Conservation (phyloP, 2,329 filamentous ascomycete genomes). For the Bipolaris oryzae region DNA sequence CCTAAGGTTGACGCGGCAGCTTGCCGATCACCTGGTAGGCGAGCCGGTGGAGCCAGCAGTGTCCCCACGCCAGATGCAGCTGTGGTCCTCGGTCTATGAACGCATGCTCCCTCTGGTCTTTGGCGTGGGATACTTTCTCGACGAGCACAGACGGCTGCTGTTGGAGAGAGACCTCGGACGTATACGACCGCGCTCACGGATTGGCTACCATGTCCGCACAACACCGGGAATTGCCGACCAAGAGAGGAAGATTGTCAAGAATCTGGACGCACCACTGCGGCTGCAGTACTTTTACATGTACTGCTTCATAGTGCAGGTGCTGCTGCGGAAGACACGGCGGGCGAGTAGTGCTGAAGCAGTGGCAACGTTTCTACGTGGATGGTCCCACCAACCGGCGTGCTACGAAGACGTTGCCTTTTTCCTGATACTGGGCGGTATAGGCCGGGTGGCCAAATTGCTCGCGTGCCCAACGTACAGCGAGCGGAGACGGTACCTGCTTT, state of each 20-base stretch:
- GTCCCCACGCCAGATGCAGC: conserved; percentile 36
- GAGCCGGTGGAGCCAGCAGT: conserved; percentile 33
- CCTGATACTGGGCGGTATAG: conserved; percentile 43
- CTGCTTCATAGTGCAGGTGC: conserved; percentile 45
- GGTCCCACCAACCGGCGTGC: conserved; percentile 40
- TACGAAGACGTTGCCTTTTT: conserved; percentile 47
- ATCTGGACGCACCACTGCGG: conserved; percentile 40
- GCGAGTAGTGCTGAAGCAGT: conserved; percentile 37
- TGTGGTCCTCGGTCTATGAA: conserved; percentile 46
- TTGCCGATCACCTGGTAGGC: conserved; percentile 41
- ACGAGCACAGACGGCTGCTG: conserved; percentile 42
- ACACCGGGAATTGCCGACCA: conserved; percentile 35
- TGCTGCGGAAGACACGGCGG: conserved; percentile 41
- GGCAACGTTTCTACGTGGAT: conserved; percentile 40
- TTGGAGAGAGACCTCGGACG: conserved; percentile 43
- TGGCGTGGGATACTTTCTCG: conserved; percentile 46
- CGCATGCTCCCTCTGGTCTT: conserved; percentile 47
- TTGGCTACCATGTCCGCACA: conserved; percentile 45
- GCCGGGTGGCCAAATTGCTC: conserved; percentile 44
- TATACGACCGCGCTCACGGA: conserved; percentile 40
- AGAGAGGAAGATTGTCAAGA: conserved; percentile 39
- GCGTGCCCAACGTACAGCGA: conserved; percentile 41
- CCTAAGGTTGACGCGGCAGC: conserved; percentile 42
- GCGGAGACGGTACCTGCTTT: conserved; percentile 38
- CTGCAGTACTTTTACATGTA: conserved; percentile 48